Conservation (phyloP, 1,284 basidiomycete genomes). For the Peniophora sp. region DNA sequence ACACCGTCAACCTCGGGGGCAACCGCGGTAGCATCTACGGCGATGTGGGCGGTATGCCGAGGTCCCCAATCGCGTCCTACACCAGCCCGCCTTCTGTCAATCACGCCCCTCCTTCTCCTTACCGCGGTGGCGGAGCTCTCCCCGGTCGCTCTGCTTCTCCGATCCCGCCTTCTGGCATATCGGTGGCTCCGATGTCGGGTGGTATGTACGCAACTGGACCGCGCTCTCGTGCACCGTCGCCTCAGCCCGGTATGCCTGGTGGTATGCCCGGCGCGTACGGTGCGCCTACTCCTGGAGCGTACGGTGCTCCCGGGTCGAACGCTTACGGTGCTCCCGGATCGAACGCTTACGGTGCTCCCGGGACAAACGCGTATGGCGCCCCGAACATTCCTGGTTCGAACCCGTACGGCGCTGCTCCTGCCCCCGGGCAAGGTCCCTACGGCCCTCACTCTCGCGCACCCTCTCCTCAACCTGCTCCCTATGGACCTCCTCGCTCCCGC, state of each 20-base stretch:
- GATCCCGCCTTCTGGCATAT: constrained; percentile 11
- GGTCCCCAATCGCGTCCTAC: constrained; percentile 7
- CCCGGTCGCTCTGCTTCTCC: constrained; percentile 3
- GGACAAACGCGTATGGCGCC: constrained; percentile 1
- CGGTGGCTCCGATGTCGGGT: constrained; percentile 13
- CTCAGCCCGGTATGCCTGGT: too few relatives aligned
- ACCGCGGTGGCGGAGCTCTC: constrained; percentile 8
- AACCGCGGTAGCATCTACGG: constrained; percentile 14
- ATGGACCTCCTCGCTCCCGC: not conserved
- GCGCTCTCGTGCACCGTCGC: constrained; percentile 7
- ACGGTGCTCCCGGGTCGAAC: not conserved
- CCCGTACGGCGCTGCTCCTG: constrained; percentile 5
- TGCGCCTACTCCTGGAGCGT: not conserved
- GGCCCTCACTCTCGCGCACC: constrained; percentile 24
- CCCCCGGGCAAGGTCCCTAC: constrained; percentile 17
- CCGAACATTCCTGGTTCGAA: constrained; percentile 4
- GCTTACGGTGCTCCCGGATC: not conserved
- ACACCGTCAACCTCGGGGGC: constrained; percentile 17
- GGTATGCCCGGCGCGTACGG: not conserved
- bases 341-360: too few relatives aligned
- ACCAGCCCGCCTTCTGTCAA: not conserved
- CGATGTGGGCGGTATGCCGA: constrained; percentile 12
- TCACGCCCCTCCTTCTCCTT: constrained; percentile 12
- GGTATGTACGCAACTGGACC: not conserved
- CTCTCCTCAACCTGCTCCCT: constrained; percentile 27